Conservation (phyloP, 495 filamentous ascomycete species). For the Penicillium mononematosum region DNA sequence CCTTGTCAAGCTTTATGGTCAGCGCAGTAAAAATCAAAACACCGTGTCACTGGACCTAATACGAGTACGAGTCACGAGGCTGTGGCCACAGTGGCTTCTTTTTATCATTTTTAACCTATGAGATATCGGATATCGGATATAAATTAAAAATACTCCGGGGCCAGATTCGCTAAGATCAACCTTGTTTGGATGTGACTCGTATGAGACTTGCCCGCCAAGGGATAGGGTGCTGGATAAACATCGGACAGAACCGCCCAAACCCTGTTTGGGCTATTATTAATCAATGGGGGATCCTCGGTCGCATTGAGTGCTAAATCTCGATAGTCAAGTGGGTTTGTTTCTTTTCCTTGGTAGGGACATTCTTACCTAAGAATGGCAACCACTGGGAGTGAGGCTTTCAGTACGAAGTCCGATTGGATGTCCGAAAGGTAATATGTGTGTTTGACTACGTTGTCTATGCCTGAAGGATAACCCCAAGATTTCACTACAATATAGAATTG, state of each 20-base stretch:
- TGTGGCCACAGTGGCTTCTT: conserved; percentile 26
- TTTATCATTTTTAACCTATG: conserved; percentile 2
- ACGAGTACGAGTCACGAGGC: conserved; percentile 31
- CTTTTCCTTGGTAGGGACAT: not conserved
- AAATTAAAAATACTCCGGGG: conserved; percentile 10
- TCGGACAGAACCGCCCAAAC: conserved; percentile 17
- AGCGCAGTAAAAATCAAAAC: conserved; percentile 24
- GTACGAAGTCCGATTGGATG: not conserved
- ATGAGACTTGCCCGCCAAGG: conserved; percentile 11
- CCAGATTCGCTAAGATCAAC: conserved; percentile 12
- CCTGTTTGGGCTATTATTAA: conserved; percentile 13
- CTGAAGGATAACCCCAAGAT: conserved; percentile 16
- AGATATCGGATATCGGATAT: conserved; percentile 13
- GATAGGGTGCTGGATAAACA: conserved; percentile 14
- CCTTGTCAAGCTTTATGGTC: conserved; percentile 23
- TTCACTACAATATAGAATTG: conserved; percentile 7
- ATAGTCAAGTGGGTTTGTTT: conserved; percentile 15
- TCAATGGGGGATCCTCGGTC: conserved; percentile 16
- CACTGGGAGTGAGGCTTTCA: not conserved
- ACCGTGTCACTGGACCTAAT: conserved; percentile 25
- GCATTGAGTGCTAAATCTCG: conserved; percentile 16
- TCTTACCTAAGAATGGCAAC: not conserved
- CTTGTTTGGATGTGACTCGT: conserved; percentile 10
- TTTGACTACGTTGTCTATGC: not conserved
- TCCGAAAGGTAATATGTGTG: not conserved